Evolutionary conservation across 2,329 filamentous ascomycete species (phyloP), one percentile per base, ranked within the genome.

Genomic region (Aspergillus viridinutans): DNA sequence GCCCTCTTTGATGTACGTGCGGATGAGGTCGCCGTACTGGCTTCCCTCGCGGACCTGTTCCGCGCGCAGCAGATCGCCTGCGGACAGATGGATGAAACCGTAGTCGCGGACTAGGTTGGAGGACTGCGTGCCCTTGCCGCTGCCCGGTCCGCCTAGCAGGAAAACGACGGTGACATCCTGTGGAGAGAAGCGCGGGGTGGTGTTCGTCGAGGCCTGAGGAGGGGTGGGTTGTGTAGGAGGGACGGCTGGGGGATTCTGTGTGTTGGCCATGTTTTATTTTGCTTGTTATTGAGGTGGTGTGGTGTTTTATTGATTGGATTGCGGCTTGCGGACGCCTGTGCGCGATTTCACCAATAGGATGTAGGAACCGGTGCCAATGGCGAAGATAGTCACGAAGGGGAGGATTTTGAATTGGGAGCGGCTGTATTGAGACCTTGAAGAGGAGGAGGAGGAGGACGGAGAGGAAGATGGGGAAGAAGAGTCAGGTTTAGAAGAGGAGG

Each of bases 61-160:
- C 61, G 91, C 92, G 59, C 94, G 90, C 61, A 99, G 83, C 49
- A 99, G 83, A 75, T 99, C 94, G 57, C 94, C 94, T 0, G 94
- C 94, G 3, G 89, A 94, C 38, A 99, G 85, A 76, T 99, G 94
- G 59, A 85, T 89, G 85, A 97, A 97, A 73, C 88, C 87, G 75
- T 96, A 95, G 75, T 94, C 86, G 49, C 84, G 80, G 52, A 97
- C 93, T 35, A 99, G 87, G 63, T 90, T 90, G 64, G 86, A 84
- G 81, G 93, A 97, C 77, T 99, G 93, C 2, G 94, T 99, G 68
- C 94, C 94, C 76, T 99, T 99, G 68, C 94, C 94, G 61, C 92
- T 90, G 63, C 94, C 94, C 14, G 94, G 94, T 2, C 94, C 94
- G 74, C 93, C 93, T 60, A 99, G 91, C 61, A 97, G 91, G 80